phyloP scores from a whole-genome alignment of 768 basidiomycete species.

The Botryobasidium botryosum region DNA sequence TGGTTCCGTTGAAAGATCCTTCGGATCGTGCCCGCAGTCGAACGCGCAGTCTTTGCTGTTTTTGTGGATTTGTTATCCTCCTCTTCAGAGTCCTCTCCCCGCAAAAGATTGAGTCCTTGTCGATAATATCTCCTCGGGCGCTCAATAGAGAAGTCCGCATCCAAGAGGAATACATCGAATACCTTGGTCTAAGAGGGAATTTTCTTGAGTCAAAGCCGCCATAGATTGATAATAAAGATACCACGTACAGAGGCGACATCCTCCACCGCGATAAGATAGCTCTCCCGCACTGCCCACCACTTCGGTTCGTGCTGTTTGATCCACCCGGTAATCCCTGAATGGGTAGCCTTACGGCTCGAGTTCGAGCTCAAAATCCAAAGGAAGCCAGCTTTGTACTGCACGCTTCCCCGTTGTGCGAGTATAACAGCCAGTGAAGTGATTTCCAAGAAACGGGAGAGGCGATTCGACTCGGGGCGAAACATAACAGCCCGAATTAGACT shows the following conservation, averaged over 20 bases:
- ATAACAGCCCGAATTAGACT: slow-evolving; percentile 82
- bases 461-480: slow-evolving; percentile 87
- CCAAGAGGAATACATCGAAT: slow-evolving; percentile 89
- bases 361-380: slow-evolving; percentile 26
- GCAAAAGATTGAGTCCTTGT: slow-evolving; percentile 58
- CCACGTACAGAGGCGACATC: slow-evolving; percentile 69
- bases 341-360: slow-evolving; percentile 14
- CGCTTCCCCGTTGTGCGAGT: slow-evolving; percentile 32
- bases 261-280: slow-evolving; percentile 71
- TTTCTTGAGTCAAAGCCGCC: not conserved
- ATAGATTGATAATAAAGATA: not conserved
- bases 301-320: slow-evolving; percentile 43
- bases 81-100: slow-evolving; percentile 14
- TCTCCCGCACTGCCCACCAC: slow-evolving; percentile 89
- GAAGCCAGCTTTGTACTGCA: slow-evolving; percentile 66
- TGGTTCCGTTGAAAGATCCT: no score
- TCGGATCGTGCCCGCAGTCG: no score
- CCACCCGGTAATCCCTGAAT: slow-evolving; percentile 22
- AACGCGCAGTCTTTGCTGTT: no score
- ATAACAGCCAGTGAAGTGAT: slow-evolving; percentile 73
- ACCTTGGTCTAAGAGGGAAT: no score
- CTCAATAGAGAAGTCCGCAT: slow-evolving; percentile 74
- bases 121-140: slow-evolving; percentile 83
- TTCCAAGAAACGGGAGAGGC: slow-evolving; percentile 80
- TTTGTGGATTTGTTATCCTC: no score